A percentile compares a stretch with the other conserved stretches of the same genome.
Evolutionary conservation across 768 basidiomycete species (phyloP).

Genomic region (Ephemerocybe angulata): DNA sequence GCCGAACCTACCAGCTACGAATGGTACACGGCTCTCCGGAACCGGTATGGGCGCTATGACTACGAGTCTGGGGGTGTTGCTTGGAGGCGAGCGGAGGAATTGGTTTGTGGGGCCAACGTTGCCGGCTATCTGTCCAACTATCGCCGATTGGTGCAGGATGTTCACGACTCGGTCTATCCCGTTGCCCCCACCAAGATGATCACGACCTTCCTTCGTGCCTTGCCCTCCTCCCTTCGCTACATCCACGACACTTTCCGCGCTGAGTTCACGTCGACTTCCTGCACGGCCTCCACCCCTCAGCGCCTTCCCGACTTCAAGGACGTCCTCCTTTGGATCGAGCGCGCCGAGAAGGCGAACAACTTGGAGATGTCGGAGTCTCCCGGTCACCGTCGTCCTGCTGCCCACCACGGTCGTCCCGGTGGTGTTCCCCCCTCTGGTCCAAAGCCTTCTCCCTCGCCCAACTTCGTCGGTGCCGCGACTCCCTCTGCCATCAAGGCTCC

Average conservation of each 20-base stretch:
- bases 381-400: background rate
- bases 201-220: background rate
- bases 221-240: background rate
- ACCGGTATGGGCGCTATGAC: too few species aligned
- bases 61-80: background rate
- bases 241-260: background rate
- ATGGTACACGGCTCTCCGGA: background rate
- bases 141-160: background rate
- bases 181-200: background rate
- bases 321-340: background rate
- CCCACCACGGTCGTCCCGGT: background rate
- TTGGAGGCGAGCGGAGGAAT: background rate
- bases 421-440: background rate
- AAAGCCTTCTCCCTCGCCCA: background rate
- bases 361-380: background rate
- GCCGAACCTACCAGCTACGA: background rate
- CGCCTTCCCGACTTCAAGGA: background rate
- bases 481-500: background rate
- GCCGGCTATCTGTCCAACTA: background rate
- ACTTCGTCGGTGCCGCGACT: background rate
- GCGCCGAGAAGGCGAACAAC: too few species aligned
- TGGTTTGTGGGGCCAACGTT: background rate
- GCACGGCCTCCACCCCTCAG: background rate
- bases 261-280: background rate
- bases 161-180: background rate